Evolutionary conservation across 306 rosid species (phyloP), one percentile per base, ranked within the genome.

Genomic region (Cicer judaicum): DNA sequence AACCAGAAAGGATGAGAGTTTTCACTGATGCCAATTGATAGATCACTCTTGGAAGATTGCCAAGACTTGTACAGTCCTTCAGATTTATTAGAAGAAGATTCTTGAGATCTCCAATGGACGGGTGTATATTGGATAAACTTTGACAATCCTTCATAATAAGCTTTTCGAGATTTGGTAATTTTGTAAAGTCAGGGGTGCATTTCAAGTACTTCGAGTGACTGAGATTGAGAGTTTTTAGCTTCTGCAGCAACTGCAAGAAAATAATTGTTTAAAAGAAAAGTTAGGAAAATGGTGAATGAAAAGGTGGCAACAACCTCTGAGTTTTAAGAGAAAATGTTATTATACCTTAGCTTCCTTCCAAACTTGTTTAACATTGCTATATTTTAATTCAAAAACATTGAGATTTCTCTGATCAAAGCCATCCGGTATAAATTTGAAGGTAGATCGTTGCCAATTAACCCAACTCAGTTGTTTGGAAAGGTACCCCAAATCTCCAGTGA

Each of bases 1-100:
- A 80, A 7, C 90, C 89, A 34, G 77, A 78, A 49, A 86, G 62
- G 34, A 81, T 78, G 7, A 89, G 82, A 49, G 80, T 74, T 70
- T 67, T 16, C 4, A 89, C 8, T 9, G 82, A 73, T 34, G 73
- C 78, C 55, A 88, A 42, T 73, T 55, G 63, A 54, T 75, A 80
- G n/a, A 10, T 19, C 10, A 11, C 9, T 15, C 73, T 52, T 9
- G 80, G 84, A 0, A 75, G 77, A 68, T 13, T 55, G 2, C 8
- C 47, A 7, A 75, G 77, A 48, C 48, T 12, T 10, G 65, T 75
- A 56, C 80, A 80, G 13, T 34, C 46, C 53, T 68, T 68, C 21
- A 80, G 21, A 60, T 74, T 74, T 50, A 74, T 2, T 1, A 40
- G 13, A 24, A 15, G 54, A n/a, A 85, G 62, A 0, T 12, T 38